These are phyloP conservation scores for Suhomyces sp. DNA, from an alignment of 805 yeast species.

Conservation along the genomic window DNA sequence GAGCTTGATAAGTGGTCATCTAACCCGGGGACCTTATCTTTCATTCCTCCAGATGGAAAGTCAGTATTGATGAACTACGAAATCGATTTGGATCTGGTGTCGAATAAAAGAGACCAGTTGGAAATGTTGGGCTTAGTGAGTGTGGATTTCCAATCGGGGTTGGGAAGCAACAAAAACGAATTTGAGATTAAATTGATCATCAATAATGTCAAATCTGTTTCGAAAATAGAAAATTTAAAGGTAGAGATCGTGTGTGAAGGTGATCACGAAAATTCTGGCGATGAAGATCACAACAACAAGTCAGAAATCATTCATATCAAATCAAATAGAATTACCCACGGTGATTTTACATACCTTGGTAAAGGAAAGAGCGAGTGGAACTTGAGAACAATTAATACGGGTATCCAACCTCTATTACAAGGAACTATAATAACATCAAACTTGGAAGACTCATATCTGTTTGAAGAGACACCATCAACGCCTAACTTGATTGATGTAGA, in stretches of 20 bases:
- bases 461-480: slow-evolving; percentile 14
- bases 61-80: slow-evolving; percentile 62
- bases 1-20: slow-evolving; percentile 51
- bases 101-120: slow-evolving; percentile 19
- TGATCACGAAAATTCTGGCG: slow-evolving; percentile 9
- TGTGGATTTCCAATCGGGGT: slow-evolving; percentile 52
- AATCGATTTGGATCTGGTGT: slow-evolving; percentile 44
- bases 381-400: slow-evolving; percentile 55
- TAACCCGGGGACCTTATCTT: slow-evolving; percentile 51
- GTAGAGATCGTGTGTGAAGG: slow-evolving; percentile 26
- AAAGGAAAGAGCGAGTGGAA: slow-evolving; percentile 65
- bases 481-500: slow-evolving; percentile 5
- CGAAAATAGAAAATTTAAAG: slow-evolving; percentile 32
- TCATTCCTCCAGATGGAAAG: slow-evolving; percentile 88
- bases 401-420: slow-evolving; percentile 64
- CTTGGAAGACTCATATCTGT: slow-evolving; percentile 7
- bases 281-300: slow-evolving; percentile 5
- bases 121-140: slow-evolving; percentile 51
- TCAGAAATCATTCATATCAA: slow-evolving; percentile 41
- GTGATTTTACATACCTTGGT: slow-evolving; percentile 63
- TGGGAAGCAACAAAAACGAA: slow-evolving; percentile 54
- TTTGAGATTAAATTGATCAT: slow-evolving; percentile 61
- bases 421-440: slow-evolving; percentile 45
- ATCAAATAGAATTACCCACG: slow-evolving; percentile 66
- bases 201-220: slow-evolving; percentile 26